A percentile compares a stretch with the other conserved stretches of the same genome.
phyloP scores from a whole-genome alignment of 2,329 filamentous ascomycete genomes.

The Diaporthe ampelina region DNA sequence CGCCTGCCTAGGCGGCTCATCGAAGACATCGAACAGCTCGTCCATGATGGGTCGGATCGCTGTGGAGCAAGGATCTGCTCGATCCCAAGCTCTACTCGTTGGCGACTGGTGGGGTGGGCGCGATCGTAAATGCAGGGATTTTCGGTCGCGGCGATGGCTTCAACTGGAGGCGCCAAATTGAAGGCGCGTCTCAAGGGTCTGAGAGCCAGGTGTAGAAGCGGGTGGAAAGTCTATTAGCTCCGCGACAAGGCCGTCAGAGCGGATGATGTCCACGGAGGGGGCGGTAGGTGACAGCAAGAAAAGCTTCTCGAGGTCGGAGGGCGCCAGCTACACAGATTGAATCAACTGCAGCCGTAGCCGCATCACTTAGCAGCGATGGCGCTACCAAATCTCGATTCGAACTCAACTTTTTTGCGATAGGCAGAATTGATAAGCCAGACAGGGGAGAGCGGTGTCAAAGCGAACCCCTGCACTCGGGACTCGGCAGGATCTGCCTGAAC shows the following conservation, averaged over 20 bases:
- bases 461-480: not conserved
- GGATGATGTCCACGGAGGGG: not conserved
- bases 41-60: constrained; percentile 66
- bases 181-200: not conserved
- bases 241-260: not conserved
- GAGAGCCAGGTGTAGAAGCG: not conserved
- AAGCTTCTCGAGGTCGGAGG: constrained; percentile 17
- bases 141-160: not conserved
- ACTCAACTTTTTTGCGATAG: constrained; percentile 36
- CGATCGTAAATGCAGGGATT: constrained; percentile 5
- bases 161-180: not conserved
- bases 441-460: constrained; percentile 17
- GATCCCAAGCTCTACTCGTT: not conserved
- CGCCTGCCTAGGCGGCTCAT: constrained; percentile 70
- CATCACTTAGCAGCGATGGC: constrained; percentile 16
- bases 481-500: not conserved
- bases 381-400: constrained; percentile 34
- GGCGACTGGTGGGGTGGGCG: not conserved
- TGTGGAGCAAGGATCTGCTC: not conserved
- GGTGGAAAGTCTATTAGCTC: constrained; percentile 7
- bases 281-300: not conserved
- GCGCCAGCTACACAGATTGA: constrained; percentile 26
- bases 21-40: constrained; percentile 87
- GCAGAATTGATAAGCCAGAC: constrained; percentile 32
- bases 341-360: constrained; percentile 23